Evolutionary conservation across 2,329 filamentous ascomycete genomes (phyloP).

Genomic region (Fusarium sp.): DNA sequence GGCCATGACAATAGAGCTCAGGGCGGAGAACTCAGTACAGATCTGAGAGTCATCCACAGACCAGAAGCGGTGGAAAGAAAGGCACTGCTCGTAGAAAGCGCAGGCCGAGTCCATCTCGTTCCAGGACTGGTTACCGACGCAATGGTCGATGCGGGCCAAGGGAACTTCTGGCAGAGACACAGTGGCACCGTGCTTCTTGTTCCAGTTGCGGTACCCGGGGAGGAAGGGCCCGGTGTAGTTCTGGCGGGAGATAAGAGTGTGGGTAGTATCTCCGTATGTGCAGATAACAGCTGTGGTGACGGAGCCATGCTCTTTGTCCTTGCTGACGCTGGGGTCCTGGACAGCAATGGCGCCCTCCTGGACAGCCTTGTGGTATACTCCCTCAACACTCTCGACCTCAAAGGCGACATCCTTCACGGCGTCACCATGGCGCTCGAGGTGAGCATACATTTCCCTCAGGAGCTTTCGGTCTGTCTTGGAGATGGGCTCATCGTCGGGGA

Average conservation of each 20-base stretch:
- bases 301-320: slow-evolving; percentile 72
- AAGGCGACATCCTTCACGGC: slow-evolving; percentile 96
- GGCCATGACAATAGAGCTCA: slow-evolving; percentile 92
- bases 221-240: slow-evolving; percentile 83
- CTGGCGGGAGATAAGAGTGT: slow-evolving; percentile 84
- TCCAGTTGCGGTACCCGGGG: slow-evolving; percentile 79
- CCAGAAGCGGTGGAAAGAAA: slow-evolving; percentile 98
- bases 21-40: slow-evolving; percentile 90
- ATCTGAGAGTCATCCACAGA: slow-evolving; percentile 94
- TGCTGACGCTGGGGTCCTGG: slow-evolving; percentile 66
- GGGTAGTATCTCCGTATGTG: slow-evolving; percentile 95
- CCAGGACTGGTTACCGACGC: slow-evolving; percentile 98
- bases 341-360: slow-evolving; percentile 73
- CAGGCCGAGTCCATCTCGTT: slow-evolving; percentile 80
- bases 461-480: slow-evolving; percentile 72
- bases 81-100: slow-evolving; percentile 84
- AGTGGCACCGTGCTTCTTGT: slow-evolving; percentile 52
- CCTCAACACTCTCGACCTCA: slow-evolving; percentile 89
- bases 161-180: slow-evolving; percentile 71
- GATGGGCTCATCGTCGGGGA: slow-evolving; percentile 71
- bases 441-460: slow-evolving; percentile 81
- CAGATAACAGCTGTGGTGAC: slow-evolving; percentile 83
- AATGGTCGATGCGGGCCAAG: slow-evolving; percentile 89
- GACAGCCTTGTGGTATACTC: slow-evolving; percentile 82
- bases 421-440: slow-evolving; percentile 90